These are phyloP conservation scores for Xylaria venustula DNA, from an alignment of 495 filamentous ascomycete species.

Conservation along the genomic window DNA sequence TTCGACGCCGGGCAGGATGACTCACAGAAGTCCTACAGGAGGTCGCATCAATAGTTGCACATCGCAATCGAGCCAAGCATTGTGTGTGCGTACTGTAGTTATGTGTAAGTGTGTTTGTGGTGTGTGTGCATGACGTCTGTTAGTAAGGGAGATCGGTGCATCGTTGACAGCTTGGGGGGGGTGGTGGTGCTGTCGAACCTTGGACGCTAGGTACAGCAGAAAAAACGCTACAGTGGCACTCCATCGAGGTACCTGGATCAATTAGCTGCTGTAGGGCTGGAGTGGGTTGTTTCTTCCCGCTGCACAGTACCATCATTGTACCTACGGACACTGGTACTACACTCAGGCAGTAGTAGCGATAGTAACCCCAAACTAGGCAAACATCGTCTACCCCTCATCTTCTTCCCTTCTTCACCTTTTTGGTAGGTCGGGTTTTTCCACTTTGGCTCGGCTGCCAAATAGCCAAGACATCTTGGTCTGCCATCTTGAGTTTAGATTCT, in stretches of 20 bases:
- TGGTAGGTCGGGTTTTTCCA: slow-evolving; percentile 7
- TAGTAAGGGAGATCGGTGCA: background rate
- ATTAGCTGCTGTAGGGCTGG: background rate
- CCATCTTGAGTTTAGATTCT: no score
- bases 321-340: background rate
- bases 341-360: background rate
- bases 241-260: no score
- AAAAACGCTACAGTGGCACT: no score
- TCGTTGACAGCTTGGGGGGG: background rate
- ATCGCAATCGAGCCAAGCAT: no score
- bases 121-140: slow-evolving; percentile 11
- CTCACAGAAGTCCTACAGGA: slow-evolving; percentile 16
- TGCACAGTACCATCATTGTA: background rate
- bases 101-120: no score
- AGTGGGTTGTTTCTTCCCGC: background rate
- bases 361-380: slow-evolving; percentile 1
- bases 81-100: no score
- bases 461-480: no score
- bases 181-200: no score
- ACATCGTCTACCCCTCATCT: background rate
- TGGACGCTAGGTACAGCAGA: no score
- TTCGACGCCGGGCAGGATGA: slow-evolving; percentile 9
- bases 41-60: slow-evolving; percentile 1
- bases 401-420: background rate
- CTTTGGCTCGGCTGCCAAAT: background rate